Evolutionary conservation across 345 rosid genomes (phyloP).

Genomic region (Kernera saxatilis): DNA sequence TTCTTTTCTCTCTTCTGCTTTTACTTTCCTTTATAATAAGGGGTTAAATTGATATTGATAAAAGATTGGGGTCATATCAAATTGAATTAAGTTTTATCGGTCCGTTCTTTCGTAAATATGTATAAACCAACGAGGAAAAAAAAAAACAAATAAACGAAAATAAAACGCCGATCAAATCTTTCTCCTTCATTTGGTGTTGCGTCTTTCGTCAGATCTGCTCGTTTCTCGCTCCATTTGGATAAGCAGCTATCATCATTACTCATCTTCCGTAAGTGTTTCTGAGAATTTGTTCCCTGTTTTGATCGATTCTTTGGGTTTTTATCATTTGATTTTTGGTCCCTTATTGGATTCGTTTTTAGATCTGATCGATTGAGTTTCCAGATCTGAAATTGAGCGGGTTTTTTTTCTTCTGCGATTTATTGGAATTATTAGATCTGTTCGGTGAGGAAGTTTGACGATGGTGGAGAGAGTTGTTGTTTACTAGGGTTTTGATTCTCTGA

Average conservation of each 20-base stretch:
- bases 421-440: not conserved
- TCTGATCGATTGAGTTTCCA: not conserved
- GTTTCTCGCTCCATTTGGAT: not conserved
- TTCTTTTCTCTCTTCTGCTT: too few species aligned
- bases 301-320: not conserved
- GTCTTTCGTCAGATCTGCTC: conserved; percentile 24
- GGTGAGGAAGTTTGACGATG: not conserved
- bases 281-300: not conserved
- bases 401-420: not conserved
- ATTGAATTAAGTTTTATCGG: not conserved
- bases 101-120: not conserved
- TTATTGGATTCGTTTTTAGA: not conserved
- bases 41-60: not conserved
- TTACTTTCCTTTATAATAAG: too few species aligned
- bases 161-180: conserved; percentile 13
- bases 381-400: conserved; percentile 9
- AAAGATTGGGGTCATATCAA: not conserved
- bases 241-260: not conserved
- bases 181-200: conserved; percentile 11
- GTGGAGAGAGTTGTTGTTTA: not conserved
- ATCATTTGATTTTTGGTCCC: not conserved
- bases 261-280: conserved; percentile 13
- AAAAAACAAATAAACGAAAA: not conserved
- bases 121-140: not conserved
- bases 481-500: not conserved